A percentile compares a stretch with the other conserved stretches of the same genome.
phyloP scores from a whole-genome alignment of 805 yeast species.

The Lachancea meyersii region DNA sequence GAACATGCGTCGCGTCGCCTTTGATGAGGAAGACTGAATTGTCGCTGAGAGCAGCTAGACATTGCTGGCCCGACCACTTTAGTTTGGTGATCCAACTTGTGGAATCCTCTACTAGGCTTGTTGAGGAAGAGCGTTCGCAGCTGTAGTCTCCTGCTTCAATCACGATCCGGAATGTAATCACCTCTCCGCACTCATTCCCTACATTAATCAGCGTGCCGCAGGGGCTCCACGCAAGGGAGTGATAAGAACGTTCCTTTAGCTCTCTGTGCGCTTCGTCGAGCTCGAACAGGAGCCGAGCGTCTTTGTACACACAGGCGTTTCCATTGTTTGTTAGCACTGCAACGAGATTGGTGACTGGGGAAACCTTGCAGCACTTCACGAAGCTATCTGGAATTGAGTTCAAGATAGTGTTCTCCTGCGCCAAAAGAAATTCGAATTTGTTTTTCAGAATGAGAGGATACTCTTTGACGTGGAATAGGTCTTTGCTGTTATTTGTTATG shows the following conservation, averaged over 20 bases:
- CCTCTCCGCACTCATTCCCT: slow-evolving; percentile 26
- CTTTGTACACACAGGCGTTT: slow-evolving; percentile 22
- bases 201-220: slow-evolving; percentile 18
- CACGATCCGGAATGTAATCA: slow-evolving; percentile 13
- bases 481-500: slow-evolving; percentile 16
- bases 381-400: slow-evolving; percentile 28
- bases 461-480: slow-evolving; percentile 26
- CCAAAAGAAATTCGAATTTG: slow-evolving; percentile 25
- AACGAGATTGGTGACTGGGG: slow-evolving; percentile 16
- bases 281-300: slow-evolving; percentile 12
- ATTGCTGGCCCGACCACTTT: slow-evolving; percentile 10
- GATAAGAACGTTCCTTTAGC: slow-evolving; percentile 20
- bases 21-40: slow-evolving; percentile 21
- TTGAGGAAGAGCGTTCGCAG: not conserved
- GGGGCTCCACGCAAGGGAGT: slow-evolving; percentile 25
- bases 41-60: slow-evolving; percentile 19
- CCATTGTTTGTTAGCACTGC: slow-evolving; percentile 29
- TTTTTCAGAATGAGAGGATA: slow-evolving; percentile 18
- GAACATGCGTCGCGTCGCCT: not conserved
- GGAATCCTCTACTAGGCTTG: slow-evolving; percentile 4
- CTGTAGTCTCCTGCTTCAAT: not conserved
- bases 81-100: slow-evolving; percentile 23
- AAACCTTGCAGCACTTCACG: slow-evolving; percentile 18
- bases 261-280: slow-evolving; percentile 18
- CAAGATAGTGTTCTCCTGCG: slow-evolving; percentile 21